A percentile compares a stretch with the other conserved stretches of the same genome.
Conservation (phyloP, 2,329 filamentous ascomycete species). For the Corinectria fuckeliana region DNA sequence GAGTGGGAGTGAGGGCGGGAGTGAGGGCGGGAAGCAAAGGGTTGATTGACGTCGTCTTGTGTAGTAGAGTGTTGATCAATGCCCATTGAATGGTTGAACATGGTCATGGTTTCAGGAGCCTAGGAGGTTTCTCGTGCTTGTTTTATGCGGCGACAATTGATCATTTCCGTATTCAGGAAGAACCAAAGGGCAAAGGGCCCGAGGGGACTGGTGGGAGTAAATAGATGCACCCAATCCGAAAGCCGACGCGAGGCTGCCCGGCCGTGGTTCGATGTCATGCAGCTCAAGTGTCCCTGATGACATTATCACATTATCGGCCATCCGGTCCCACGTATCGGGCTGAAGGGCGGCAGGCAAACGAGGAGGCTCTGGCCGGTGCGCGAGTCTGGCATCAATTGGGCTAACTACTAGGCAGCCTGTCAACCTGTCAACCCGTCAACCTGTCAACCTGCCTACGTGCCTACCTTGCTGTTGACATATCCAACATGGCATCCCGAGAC, state of each 20-base stretch:
- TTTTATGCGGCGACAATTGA: not conserved
- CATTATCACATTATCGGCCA: not conserved
- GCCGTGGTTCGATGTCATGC: conserved; percentile 12
- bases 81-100: conserved; percentile 13
- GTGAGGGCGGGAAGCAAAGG: not conserved
- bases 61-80: not conserved
- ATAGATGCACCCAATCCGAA: conserved; percentile 5
- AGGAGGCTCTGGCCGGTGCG: conserved; percentile 13
- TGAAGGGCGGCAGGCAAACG: conserved; percentile 1
- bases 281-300: not conserved
- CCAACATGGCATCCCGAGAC: not conserved
- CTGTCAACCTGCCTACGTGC: too few species aligned
- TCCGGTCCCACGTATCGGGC: conserved; percentile 1
- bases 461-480: not conserved
- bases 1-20: too few species aligned
- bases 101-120: conserved; percentile 4
- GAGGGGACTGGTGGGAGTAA: conserved; percentile 11
- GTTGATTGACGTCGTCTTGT: not conserved
- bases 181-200: not conserved
- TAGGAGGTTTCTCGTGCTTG: not conserved
- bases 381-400: conserved; percentile 16
- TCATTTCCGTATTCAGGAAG: not conserved
- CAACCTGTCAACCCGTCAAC: too few species aligned
- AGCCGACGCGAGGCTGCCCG: conserved; percentile 12
- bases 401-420: too few species aligned